A percentile compares a stretch with the other conserved stretches of the same genome.
These are phyloP conservation scores for Carex parvula DNA, from an alignment of 176 grass and related monocot species.

Conservation along the genomic window DNA sequence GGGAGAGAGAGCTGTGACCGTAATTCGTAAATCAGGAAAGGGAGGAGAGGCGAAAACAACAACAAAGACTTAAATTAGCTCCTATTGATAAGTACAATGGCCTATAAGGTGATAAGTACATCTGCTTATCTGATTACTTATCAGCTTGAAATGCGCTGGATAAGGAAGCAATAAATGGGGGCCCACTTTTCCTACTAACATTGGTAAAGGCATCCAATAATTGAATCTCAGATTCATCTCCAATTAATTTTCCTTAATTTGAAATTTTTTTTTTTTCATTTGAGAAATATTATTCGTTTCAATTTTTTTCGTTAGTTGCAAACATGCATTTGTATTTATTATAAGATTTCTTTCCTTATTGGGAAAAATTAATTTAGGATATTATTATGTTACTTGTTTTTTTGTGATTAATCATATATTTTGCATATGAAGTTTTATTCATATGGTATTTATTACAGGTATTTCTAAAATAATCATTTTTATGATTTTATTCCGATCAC, in stretches of 20 bases:
- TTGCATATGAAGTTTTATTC: not conserved
- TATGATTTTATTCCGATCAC: no score
- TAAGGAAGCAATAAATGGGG: slow-evolving; percentile 18
- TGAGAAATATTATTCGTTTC: not conserved
- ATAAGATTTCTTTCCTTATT: not conserved
- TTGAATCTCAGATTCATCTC: slow-evolving; percentile 2
- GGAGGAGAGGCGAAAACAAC: slow-evolving; percentile 23
- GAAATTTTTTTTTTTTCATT: not conserved
- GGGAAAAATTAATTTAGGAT: not conserved
- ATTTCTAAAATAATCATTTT: no score
- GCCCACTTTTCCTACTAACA: not conserved
- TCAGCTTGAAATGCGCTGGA: slow-evolving; percentile 9
- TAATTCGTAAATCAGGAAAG: slow-evolving; percentile 33
- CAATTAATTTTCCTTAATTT: not conserved
- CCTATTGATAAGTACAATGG: not conserved
- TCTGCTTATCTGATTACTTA: not conserved
- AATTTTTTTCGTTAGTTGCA: not conserved
- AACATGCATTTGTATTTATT: not conserved
- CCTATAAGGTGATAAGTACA: not conserved
- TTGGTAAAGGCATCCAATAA: slow-evolving; percentile 13
- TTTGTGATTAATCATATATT: not conserved
- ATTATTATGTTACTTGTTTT: not conserved
- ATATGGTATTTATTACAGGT: no score
- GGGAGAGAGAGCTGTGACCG: slow-evolving; percentile 26
- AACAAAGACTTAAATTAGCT: slow-evolving; percentile 31